These are phyloP conservation scores for Aspergillus uvarum DNA, from an alignment of 2,329 filamentous ascomycete genomes.

Conservation along the genomic window DNA sequence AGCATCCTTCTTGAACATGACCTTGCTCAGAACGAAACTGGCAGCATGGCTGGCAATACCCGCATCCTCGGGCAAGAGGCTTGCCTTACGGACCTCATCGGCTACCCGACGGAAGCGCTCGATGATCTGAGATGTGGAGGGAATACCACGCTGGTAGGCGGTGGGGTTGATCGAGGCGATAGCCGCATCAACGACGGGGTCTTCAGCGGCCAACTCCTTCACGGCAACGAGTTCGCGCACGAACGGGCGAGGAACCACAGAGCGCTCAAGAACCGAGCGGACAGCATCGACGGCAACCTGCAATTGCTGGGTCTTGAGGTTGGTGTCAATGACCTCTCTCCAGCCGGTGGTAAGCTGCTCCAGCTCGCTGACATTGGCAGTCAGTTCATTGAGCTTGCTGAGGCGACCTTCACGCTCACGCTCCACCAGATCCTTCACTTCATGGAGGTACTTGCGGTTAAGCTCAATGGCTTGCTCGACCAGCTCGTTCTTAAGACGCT, in stretches of 20 bases:
- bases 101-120: constrained; percentile 95
- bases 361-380: constrained; percentile 73
- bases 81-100: constrained; percentile 88
- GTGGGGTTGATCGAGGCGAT: constrained; percentile 94
- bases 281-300: constrained; percentile 95
- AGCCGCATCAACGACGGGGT: constrained; percentile 84
- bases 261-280: constrained; percentile 74
- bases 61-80: constrained; percentile 85
- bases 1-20: constrained; percentile 93
- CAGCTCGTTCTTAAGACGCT: constrained; percentile 79
- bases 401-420: constrained; percentile 83
- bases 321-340: constrained; percentile 86
- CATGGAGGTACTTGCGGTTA: constrained; percentile 77
- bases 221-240: constrained; percentile 89
- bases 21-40: constrained; percentile 83
- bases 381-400: constrained; percentile 79
- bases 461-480: constrained; percentile 86
- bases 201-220: constrained; percentile 83
- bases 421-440: constrained; percentile 81
- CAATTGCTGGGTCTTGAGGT: constrained; percentile 91
- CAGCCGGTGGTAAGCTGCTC: constrained; percentile 85
- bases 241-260: constrained; percentile 76
- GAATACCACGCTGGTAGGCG: constrained; percentile 89
- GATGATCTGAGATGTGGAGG: constrained; percentile 79
- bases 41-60: constrained; percentile 93